Evolutionary conservation across 2,329 filamentous ascomycete genomes (phyloP).

Genomic region (Diaporthe sp.): DNA sequence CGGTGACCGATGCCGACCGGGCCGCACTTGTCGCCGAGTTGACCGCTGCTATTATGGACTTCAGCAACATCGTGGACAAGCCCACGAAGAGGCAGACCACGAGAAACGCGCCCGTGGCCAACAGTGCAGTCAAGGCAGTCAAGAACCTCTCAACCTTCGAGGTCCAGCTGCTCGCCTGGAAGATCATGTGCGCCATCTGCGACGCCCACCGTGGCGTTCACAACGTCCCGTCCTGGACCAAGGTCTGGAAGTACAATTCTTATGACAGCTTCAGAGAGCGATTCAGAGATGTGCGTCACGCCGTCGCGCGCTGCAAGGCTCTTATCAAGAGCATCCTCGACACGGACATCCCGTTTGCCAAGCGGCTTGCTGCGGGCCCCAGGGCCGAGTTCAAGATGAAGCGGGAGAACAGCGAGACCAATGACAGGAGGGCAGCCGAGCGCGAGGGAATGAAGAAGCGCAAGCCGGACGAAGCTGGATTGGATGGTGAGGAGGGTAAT

Average conservation of each 20-base stretch:
- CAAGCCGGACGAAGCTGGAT: not conserved
- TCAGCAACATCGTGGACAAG: not conserved
- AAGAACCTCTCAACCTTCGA: not conserved
- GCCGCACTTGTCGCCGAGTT: not conserved
- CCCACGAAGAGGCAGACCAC: not conserved
- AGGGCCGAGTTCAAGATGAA: not conserved
- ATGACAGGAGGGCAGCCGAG: not conserved
- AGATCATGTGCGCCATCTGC: not conserved
- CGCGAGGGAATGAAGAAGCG: not conserved
- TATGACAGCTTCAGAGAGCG: not conserved
- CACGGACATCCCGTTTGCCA: not conserved
- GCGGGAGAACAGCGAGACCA: not conserved
- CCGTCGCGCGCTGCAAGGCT: not conserved
- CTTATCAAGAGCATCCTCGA: not conserved
- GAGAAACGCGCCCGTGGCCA: not conserved
- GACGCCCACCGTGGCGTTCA: not conserved
- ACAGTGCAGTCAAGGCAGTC: not conserved
- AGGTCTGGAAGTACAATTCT: not conserved
- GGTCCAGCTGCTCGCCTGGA: not conserved
- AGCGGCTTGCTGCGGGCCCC: not conserved
- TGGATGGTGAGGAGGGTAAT: not conserved
- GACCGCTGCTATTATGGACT: not conserved
- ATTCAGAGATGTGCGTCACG: not conserved
- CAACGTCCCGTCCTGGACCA: not conserved
- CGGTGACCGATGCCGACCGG: not conserved